Percentiles rank a stretch among this genome's conserved stretches.
These are phyloP conservation scores for Solanum tarijense DNA, from an alignment of 257 asterid genomes.

Conservation along the genomic window DNA sequence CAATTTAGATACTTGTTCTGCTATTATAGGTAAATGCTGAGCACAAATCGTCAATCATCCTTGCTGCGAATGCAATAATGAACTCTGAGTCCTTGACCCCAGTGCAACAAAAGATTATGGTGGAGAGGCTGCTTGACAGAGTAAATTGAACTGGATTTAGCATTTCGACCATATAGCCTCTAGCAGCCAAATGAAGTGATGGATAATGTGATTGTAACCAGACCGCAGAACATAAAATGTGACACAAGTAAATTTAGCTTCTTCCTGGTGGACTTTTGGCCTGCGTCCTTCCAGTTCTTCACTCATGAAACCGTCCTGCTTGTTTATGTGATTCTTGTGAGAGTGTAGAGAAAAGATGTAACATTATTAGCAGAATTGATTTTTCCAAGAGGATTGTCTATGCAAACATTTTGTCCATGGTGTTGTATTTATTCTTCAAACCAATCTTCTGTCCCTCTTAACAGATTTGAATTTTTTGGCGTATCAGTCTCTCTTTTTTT, in stretches of 20 bases:
- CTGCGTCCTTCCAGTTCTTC: not conserved
- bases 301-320: not conserved
- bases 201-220: not conserved
- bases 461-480: not conserved
- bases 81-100: conserved; percentile 72
- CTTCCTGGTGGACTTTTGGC: not conserved
- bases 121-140: conserved; percentile 65
- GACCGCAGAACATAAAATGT: not conserved
- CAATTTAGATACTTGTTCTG: not conserved
- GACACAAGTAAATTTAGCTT: not conserved
- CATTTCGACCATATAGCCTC: not conserved
- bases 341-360: not conserved
- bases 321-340: not conserved
- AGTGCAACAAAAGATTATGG: conserved; percentile 76
- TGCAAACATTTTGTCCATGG: not conserved
- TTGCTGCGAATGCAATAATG: conserved; percentile 76
- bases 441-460: not conserved
- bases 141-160: conserved; percentile 22
- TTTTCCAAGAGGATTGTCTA: not conserved
- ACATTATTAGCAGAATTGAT: not conserved
- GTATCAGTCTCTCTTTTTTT: too few relatives aligned
- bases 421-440: not conserved
- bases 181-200: not conserved
- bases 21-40: conserved; percentile 64
- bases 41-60: conserved; percentile 49